phyloP scores from a whole-genome alignment of 1,284 basidiomycete species.

The Pyrrhoderma lamaoense region DNA sequence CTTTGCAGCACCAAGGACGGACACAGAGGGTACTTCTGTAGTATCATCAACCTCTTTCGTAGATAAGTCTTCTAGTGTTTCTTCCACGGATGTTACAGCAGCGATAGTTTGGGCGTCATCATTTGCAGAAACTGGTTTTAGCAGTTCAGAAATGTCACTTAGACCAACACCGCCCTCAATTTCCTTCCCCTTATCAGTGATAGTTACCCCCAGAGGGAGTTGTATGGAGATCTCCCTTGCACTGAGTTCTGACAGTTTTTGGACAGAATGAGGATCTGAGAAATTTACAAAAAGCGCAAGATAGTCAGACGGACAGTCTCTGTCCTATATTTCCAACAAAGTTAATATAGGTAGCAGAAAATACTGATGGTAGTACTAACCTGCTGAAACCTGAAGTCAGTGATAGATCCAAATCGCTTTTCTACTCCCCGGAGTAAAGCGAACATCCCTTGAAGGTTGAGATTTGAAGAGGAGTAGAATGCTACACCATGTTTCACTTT shows the following conservation, averaged over 20 bases:
- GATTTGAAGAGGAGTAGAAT: background rate
- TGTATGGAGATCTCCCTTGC: background rate
- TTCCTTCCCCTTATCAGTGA: background rate
- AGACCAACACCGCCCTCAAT: conserved; percentile 12
- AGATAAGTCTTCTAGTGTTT: background rate
- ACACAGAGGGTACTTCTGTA: too few species aligned
- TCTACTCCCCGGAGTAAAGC: conserved; percentile 12
- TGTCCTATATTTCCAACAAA: conserved; percentile 5
- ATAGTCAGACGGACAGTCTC: conserved; percentile 9
- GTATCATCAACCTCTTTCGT: background rate
- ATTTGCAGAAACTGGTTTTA: background rate
- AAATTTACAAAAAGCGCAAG: conserved; percentile 8
- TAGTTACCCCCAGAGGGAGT: background rate
- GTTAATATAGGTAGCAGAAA: too few species aligned
- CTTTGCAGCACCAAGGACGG: too few species aligned
- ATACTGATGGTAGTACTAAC: background rate
- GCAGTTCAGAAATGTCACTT: conserved; percentile 4
- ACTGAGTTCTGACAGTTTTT: background rate
- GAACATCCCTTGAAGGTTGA: conserved; percentile 4
- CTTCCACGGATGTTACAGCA: background rate
- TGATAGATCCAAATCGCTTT: conserved; percentile 7
- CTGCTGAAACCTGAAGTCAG: conserved; percentile 5
- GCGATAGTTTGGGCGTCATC: background rate
- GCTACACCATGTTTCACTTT: too few species aligned
- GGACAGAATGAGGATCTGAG: background rate